Conservation (phyloP, 202 grass and related monocot genomes). For the Setaria italica region DNA sequence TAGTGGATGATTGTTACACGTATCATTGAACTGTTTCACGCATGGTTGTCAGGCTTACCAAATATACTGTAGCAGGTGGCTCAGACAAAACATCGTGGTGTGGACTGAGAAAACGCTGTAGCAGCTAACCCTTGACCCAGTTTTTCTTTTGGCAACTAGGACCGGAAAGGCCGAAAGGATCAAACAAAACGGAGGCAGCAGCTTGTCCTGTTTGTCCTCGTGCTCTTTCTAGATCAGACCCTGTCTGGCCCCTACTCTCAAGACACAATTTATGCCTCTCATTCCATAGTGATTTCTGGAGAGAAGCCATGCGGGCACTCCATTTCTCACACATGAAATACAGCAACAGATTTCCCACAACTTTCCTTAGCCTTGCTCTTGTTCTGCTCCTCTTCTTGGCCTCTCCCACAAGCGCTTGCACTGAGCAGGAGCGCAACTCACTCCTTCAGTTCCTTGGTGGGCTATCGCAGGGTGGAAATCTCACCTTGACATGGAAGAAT, state of each 20-base stretch:
- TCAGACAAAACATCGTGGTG: background rate
- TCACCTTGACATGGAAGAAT: conserved; percentile 22
- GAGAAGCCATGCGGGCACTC: background rate
- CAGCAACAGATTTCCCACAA: background rate
- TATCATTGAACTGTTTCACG: too few relatives aligned
- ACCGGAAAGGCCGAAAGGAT: background rate
- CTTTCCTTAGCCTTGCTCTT: conserved; percentile 31
- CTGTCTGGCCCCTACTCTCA: background rate
- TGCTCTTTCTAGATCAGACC: conserved; percentile 15
- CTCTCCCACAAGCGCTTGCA: conserved; percentile 45
- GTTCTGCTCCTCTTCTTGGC: conserved; percentile 44
- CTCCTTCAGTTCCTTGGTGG: conserved; percentile 57
- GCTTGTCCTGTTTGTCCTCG: background rate
- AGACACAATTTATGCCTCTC: background rate
- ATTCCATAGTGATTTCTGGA: background rate
- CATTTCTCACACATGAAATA: background rate
- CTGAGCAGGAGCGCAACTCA: conserved; percentile 51
- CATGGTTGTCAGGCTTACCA: too few relatives aligned
- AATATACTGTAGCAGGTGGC: too few relatives aligned
- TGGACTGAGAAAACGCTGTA: conserved; percentile 2
- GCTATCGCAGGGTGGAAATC: conserved; percentile 29
- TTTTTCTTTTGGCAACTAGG: conserved; percentile 8
- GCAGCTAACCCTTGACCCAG: conserved; percentile 1
- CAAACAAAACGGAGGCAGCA: background rate
- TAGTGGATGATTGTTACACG: too few relatives aligned